Evolutionary conservation across 805 yeast genomes (phyloP), one percentile per base, ranked within the genome.

Genomic region (Komagataella ulmi): DNA sequence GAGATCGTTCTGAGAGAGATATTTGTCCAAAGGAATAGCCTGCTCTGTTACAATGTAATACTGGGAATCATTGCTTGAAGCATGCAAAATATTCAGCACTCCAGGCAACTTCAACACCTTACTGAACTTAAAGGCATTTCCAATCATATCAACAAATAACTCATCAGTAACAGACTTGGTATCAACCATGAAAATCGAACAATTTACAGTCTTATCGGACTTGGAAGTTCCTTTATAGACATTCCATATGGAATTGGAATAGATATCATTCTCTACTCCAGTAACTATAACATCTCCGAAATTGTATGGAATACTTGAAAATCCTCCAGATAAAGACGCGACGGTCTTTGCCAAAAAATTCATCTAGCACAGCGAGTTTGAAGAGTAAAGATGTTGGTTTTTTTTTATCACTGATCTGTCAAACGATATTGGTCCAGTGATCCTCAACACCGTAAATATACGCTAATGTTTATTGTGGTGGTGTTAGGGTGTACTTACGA

Each of bases 1-100:
- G 18, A 54, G 50, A 6, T 55, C 60, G 3, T 56, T 58, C 5
- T 69, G 61, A n/a, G 59, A 60, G 30, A 78, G 56, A 48, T 71
- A 67, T 7, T 64, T 61, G 4, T 64, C 55, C 50, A 85, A 64
- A 0, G 90, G 88, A 6, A 59, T 58, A 6, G 81, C 84, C 12
- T 76, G 72, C 62, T 88, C 96, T 2, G 90, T 80, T 5, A 88
- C 72, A 19, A 87, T 71, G 56, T 81, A 78, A 10, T 83, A 62
- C 44, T 64, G 64, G 10, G 71, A 65, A 48, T 85, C 90, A 51
- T 70, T 73, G 61, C 84, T 88, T 46, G 79, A 71, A 17, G 83
- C 75, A 56, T 87, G 95, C 4, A 83, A 59, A 17, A 79, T 72
- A 45, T 73, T 69, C 49, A 87, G 65, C 8, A 86, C 74, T 0